Base-by-base conservation (phyloP, 495 filamentous ascomycete species). In the Lepidopterella palustris region DNA sequence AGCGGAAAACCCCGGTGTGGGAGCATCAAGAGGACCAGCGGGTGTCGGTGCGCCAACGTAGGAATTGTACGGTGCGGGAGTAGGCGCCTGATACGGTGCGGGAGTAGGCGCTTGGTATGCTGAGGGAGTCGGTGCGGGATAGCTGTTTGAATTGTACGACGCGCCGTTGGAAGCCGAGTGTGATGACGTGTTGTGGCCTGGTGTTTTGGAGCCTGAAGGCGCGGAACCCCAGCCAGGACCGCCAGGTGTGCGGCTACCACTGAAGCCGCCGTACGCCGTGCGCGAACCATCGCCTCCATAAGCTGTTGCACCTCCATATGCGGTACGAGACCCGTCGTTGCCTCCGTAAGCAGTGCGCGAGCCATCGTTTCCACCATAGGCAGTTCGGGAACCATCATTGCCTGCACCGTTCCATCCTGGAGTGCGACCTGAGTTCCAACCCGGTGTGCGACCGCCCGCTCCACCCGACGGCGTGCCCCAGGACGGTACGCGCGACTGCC, bases 71-170 rank as follows among this genome's bases (percentile, higher is more conserved):
- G 63, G 68, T 29, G 68, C 68, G 11, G 75, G 73, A 3, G 76
- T 78, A 3, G 76, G 72, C 0, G 74, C 76, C 32, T 59, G 26
- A 65, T 71, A 61, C 71, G 39, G 63, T 61, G 69, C 72, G 8
- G 83, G 83, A 11, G 82, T 85, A 1, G 83, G 81, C 1, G 84
- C 83, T 64, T 80, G 84, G 66, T 82, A 79, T 0, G 85, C 82
- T 63, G 88, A 87, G 0, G 92, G 92, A 0, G 92, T 97, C 0
- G 91, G 88, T 0, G 89, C 89, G 40, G 84, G 86, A 57, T 56
- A 52, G 35, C 35, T 61, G 42, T 47, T 32, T 31, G 57, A 47
- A 9, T 58, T 60, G 35, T 18, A 49, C 15, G 45, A 21, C 3
- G 45, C 49, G 56, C 29, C 39, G 62, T 60, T 35, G 45, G 64